Evolutionary conservation across 140 eudicot genomes (phyloP), one percentile per base, ranked within the genome.

Genomic region (Oenanthe javanica): DNA sequence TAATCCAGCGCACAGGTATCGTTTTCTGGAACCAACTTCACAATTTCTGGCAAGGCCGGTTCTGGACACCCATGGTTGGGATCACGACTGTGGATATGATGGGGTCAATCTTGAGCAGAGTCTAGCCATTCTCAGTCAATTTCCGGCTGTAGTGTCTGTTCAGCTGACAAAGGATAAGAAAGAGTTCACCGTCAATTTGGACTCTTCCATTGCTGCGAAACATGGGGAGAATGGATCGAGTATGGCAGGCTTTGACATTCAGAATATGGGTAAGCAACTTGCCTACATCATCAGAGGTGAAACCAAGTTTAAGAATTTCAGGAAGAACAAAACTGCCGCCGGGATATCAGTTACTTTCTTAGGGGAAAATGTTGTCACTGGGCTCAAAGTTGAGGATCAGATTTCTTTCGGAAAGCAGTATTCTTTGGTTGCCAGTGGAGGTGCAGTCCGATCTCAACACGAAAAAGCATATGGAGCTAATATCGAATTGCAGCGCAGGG

Each of bases 41-140:
- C 98, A 95, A 85, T 95, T 95, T 67, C 80, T 95, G 52, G 99
- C 97, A 0, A 82, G 99, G 63, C 98, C 99, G 0, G 99, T 95
- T 66, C 85, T 95, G 13, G 99, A 95, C 66, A 88, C 88, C 61
- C 99, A 91, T 69, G 96, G 99, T 6, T 95, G 99, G 99, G 99
- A 95, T 83, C 99, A 95, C 59, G 99, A 95, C 79, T 93, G 97
- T 75, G 99, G 99, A n/a, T 95, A 92, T 9, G 99, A 95, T 69
- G 99, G 99, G 46, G 99, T 95, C 84, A 95, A 93, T 64, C 77
- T 95, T 6, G 99, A 93, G 79, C 96, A 92, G 51, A 81, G 84
- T 81, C 82, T 91, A 1, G 96, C 96, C 4, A 87, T 95, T 13
- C 88, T 84, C 0, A 89, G 75, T 40, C 92, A 87, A 4, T 95